Base-by-base conservation (phyloP, 495 filamentous ascomycete species). In the Annulohypoxylon maeteangense region DNA sequence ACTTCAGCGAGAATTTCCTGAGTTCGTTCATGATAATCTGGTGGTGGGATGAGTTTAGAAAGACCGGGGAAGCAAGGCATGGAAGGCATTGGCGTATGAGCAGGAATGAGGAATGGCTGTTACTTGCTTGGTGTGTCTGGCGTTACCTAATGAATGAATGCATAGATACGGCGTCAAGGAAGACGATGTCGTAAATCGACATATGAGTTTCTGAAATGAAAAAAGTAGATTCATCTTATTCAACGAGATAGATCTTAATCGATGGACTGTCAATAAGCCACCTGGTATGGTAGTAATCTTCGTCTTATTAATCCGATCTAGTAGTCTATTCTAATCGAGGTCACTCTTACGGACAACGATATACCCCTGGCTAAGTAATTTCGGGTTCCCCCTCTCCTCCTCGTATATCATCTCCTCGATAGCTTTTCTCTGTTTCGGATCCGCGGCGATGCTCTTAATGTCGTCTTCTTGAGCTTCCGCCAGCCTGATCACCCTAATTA, bases 1-100 rank as follows among this genome's bases (percentile, higher is more conserved):
- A 70, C 78, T 95, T 60, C 90, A 92, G 75, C 83, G 83, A 29
- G 86, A 91, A 72, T 90, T 92, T 73, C 91, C 92, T 44, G 83
- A 84, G 23, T 87, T 87, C 62, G 84, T 87, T 10, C 81, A 81
- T 16, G 78, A 76, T 18, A 79, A 86, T 66, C 71, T 87, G 14
- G 7, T 62, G 50, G 66, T 54, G 7, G 57, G n/a, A 32, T n/a
- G 51, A 38, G 7, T 64, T 53, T 44, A 32, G 40, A 18, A 36
- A 10, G 4, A 1, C 14, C 1, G 55, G 27, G 29, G 8, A 27
- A 44, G 45, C 20, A n/a, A 20, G 18, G 16, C 55, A 31, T 25
- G 65, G 40, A 62, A 61, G 63, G 72, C 62, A 68, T 50, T 32
- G 50, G 56, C 44, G 31, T 57, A 56, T 53, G 36, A 31, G 23